Conservation (phyloP, 1,284 basidiomycete species). For the Ceratobasidium sp. region DNA sequence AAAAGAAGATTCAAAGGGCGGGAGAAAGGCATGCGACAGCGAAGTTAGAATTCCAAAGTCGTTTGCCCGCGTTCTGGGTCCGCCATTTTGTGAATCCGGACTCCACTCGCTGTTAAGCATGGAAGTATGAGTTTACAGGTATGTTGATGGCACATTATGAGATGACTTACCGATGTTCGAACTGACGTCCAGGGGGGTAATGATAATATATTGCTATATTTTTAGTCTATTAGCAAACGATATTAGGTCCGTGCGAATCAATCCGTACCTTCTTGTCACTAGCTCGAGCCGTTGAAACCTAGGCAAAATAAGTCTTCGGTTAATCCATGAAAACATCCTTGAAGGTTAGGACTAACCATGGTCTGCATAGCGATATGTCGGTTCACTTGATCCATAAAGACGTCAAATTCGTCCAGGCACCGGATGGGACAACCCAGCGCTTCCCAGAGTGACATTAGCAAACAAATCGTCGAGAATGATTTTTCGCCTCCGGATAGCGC, state of each 20-base stretch:
- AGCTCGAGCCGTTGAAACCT: conserved; percentile 89
- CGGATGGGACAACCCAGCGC: conserved; percentile 93
- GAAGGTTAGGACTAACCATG: conserved; percentile 71
- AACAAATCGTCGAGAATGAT: conserved; percentile 95
- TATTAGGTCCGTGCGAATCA: background rate
- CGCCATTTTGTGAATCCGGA: conserved; percentile 82
- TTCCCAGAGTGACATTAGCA: conserved; percentile 95
- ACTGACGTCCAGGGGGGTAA: conserved; percentile 73
- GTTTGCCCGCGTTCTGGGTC: conserved; percentile 67
- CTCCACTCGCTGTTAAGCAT: conserved; percentile 62
- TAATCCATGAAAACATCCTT: conserved; percentile 42
- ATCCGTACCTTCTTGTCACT: conserved; percentile 70
- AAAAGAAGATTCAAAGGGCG: background rate
- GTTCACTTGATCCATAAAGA: conserved; percentile 97
- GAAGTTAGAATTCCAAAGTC: background rate
- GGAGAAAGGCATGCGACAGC: background rate
- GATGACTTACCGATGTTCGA: conserved; percentile 26
- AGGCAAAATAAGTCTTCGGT: conserved; percentile 28
- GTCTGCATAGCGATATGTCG: conserved; percentile 91
- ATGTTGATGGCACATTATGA: background rate
- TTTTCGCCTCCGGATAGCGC: conserved; percentile 88
- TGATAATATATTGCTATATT: conserved; percentile 86
- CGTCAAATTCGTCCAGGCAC: conserved; percentile 92
- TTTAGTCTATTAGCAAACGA: background rate
- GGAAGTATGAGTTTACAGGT: conserved; percentile 37